phyloP scores from a whole-genome alignment of 208 protist species.

The Leishmania gerbilli region DNA sequence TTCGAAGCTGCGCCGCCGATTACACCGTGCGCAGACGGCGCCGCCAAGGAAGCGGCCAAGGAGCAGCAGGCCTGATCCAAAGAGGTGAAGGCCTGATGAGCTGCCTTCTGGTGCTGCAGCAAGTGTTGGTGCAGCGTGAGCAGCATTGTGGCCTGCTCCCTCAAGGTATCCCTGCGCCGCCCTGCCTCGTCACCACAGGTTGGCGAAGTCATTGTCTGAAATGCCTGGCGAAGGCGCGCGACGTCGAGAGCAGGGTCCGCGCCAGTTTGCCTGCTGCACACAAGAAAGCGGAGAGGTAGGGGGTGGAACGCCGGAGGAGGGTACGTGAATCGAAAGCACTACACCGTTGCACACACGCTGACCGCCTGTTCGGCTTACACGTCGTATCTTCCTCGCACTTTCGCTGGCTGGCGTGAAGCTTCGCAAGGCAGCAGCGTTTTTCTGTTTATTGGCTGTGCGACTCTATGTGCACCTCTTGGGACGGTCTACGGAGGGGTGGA shows the following conservation, averaged over 20 bases:
- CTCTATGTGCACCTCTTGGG: not conserved
- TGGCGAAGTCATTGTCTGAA: not conserved
- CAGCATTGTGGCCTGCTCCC: not conserved
- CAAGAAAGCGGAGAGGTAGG: not conserved
- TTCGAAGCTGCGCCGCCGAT: not conserved
- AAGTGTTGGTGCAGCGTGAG: conserved; percentile 25
- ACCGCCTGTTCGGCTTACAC: no score
- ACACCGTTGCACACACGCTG: not conserved
- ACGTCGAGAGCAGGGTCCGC: not conserved
- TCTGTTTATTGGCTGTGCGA: not conserved
- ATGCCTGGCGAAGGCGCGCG: not conserved
- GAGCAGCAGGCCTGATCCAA: conserved; percentile 19
- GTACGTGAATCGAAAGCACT: not conserved
- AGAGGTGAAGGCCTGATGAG: conserved; percentile 25
- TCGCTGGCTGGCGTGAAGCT: not conserved
- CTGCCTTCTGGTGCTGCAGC: conserved; percentile 17
- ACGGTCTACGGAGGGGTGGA: not conserved
- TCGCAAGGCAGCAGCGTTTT: not conserved
- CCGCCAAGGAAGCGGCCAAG: conserved; percentile 7
- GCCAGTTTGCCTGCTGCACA: not conserved
- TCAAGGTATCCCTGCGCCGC: not conserved
- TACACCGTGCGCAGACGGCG: not conserved
- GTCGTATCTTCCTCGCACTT: not conserved
- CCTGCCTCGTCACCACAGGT: not conserved
- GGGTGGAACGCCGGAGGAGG: not conserved